Conservation (phyloP, 2,329 filamentous ascomycete species). For the Aureobasidium pullulans region DNA sequence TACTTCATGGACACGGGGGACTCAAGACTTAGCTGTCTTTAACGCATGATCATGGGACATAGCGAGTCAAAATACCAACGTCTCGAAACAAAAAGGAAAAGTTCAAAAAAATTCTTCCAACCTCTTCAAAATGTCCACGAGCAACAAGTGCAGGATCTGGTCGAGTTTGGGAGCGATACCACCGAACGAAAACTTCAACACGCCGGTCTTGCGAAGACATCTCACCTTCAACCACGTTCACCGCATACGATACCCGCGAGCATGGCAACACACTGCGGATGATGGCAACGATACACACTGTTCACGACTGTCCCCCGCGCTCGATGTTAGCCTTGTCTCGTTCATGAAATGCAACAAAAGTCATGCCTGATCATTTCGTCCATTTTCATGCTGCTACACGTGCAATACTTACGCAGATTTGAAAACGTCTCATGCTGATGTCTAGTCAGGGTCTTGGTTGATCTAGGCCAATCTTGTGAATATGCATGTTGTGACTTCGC, state of each 20-base stretch:
- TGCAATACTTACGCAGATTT: not conserved
- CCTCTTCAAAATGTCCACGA: not conserved
- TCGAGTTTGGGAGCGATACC: conserved; percentile 4
- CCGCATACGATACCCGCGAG: not conserved
- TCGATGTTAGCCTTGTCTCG: not conserved
- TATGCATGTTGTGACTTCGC: no score
- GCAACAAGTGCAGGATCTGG: not conserved
- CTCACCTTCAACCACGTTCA: not conserved
- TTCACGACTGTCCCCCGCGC: not conserved
- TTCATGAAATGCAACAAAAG: not conserved
- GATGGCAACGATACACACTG: not conserved
- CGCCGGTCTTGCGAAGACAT: not conserved
- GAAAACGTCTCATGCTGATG: no score
- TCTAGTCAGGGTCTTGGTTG: not conserved
- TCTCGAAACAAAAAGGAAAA: conserved; percentile 13
- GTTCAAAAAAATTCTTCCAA: conserved; percentile 5
- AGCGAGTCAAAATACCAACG: conserved; percentile 15
- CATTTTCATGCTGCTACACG: no score
- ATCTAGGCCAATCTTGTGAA: no score
- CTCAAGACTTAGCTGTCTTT: conserved; percentile 15
- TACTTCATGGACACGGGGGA: conserved; percentile 12
- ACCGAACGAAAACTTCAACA: not conserved
- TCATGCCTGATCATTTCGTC: not conserved
- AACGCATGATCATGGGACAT: conserved; percentile 13
- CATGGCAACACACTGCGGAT: not conserved